Conservation (phyloP, 768 basidiomycete genomes). For the Amanita pseudoporphyria region DNA sequence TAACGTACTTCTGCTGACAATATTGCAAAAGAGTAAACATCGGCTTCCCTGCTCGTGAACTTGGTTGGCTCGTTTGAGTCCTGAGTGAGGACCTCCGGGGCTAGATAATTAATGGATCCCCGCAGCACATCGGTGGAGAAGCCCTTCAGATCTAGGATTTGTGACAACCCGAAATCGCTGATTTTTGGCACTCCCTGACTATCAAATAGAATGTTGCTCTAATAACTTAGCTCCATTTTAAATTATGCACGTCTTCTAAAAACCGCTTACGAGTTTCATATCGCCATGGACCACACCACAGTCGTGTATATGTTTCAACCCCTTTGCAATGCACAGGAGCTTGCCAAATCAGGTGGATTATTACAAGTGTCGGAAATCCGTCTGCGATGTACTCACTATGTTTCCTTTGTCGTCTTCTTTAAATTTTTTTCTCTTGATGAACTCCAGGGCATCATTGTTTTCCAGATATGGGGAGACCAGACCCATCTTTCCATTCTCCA, state of each 20-base stretch:
- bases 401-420: too few relatives aligned
- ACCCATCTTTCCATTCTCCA: too few relatives aligned
- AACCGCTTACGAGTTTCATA: not conserved
- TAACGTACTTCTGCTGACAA: not conserved
- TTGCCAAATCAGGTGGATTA: too few relatives aligned
- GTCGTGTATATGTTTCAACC: not conserved
- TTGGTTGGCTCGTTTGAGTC: not conserved
- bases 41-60: not conserved
- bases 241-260: not conserved
- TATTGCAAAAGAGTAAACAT: slow-evolving; percentile 2
- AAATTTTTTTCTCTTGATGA: too few relatives aligned
- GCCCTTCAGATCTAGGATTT: not conserved
- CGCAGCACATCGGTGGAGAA: not conserved
- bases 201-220: not conserved
- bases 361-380: too few relatives aligned
- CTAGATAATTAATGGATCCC: not conserved
- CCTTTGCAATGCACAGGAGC: not conserved
- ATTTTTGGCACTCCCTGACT: not conserved
- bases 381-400: too few relatives aligned
- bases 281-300: not conserved
- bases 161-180: not conserved
- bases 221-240: not conserved
- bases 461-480: too few relatives aligned
- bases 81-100: not conserved
- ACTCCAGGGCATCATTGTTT: too few relatives aligned